Conservation (phyloP, 495 filamentous ascomycete genomes). For the Penicillium steckii region DNA sequence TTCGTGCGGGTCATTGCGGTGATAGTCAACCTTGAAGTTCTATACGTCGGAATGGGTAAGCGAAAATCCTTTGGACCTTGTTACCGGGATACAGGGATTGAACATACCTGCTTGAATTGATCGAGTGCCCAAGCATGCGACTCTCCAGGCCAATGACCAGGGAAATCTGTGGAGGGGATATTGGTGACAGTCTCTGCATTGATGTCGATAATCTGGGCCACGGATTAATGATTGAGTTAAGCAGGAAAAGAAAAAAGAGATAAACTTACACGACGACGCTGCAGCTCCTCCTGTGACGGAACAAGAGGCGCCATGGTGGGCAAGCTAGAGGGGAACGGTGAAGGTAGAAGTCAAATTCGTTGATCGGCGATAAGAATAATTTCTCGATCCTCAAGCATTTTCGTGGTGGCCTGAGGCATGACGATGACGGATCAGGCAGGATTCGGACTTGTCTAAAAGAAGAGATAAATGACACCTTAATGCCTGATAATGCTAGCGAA, state of each 20-base stretch:
- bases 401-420: slow-evolving; percentile 33
- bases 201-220: slow-evolving; percentile 72
- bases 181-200: slow-evolving; percentile 86
- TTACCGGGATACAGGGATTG: not conserved
- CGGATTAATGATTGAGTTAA: not conserved
- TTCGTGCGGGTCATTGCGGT: slow-evolving; percentile 72
- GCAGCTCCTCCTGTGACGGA: slow-evolving; percentile 48
- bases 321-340: slow-evolving; percentile 15
- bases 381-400: slow-evolving; percentile 31
- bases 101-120: slow-evolving; percentile 60
- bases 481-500: no score
- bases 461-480: not conserved
- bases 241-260: not conserved
- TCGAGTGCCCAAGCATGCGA: slow-evolving; percentile 84
- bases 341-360: slow-evolving; percentile 30
- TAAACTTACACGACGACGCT: slow-evolving; percentile 46
- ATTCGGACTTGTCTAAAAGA: not conserved
- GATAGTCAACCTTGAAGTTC: slow-evolving; percentile 74
- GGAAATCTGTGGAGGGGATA: slow-evolving; percentile 85
- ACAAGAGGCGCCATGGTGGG: slow-evolving; percentile 48
- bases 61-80: not conserved
- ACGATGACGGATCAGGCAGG: not conserved
- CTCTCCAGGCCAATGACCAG: slow-evolving; percentile 86
- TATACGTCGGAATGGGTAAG: slow-evolving; percentile 23
- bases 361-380: slow-evolving; percentile 39